phyloP scores from a whole-genome alignment of 345 rosid genomes.

The Pugionium dolabratum region DNA sequence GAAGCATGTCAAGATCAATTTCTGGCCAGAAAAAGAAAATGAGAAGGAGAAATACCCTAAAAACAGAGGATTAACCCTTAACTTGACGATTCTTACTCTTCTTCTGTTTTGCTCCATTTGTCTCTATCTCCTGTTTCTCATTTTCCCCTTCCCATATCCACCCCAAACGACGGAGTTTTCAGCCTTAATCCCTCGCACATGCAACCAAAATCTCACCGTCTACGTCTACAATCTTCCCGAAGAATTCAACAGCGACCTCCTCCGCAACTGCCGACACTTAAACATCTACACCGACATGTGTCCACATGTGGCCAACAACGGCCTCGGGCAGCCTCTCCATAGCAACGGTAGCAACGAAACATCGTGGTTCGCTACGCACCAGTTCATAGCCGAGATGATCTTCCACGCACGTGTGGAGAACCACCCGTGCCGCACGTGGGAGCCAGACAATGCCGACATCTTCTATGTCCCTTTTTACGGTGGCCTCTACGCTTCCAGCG shows the following conservation, averaged over 20 bases:
- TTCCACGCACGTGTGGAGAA: constrained; percentile 51
- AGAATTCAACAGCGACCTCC: constrained; percentile 45
- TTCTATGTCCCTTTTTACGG: constrained; percentile 55
- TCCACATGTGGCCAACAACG: constrained; percentile 46
- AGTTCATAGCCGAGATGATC: constrained; percentile 56
- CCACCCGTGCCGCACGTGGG: constrained; percentile 54
- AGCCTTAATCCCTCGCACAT: constrained; percentile 8
- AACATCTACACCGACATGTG: constrained; percentile 57
- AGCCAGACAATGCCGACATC: constrained; percentile 50
- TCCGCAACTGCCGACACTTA: constrained; percentile 47
- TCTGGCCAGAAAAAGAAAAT: constrained; percentile 10
- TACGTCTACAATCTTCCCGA: constrained; percentile 55
- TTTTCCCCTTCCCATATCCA: constrained; percentile 1
- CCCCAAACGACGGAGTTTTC: not conserved
- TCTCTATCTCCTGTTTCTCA: constrained; percentile 6
- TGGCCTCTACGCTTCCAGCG: constrained; percentile 57
- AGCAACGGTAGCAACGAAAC: not conserved
- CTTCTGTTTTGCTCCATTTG: constrained; percentile 26
- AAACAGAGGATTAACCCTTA: constrained; percentile 12
- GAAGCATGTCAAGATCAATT: constrained; percentile 30
- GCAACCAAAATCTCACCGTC: constrained; percentile 37
- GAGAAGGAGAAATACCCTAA: constrained; percentile 32
- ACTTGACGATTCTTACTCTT: constrained; percentile 5
- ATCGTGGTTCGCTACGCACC: constrained; percentile 49
- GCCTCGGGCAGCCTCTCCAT: constrained; percentile 51